Conservation (phyloP, 2,329 filamentous ascomycete species). For the Amauroascus verrucosus region DNA sequence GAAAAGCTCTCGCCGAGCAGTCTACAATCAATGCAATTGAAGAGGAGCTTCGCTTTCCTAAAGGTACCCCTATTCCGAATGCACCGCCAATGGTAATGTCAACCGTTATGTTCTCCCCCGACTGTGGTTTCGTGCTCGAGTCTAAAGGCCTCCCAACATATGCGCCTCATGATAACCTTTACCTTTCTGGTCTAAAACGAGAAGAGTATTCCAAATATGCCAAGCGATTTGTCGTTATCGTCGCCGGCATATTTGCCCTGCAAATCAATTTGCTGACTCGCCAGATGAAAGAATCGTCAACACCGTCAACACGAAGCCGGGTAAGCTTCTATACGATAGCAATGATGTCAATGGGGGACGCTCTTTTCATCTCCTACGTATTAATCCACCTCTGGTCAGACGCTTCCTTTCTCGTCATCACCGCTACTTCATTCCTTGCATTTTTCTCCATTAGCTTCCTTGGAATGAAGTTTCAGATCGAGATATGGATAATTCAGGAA, state of each 20-base stretch:
- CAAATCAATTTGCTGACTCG: conserved; percentile 49
- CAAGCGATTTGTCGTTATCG: conserved; percentile 44
- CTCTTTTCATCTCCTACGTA: conserved; percentile 48
- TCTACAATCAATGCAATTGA: conserved; percentile 44
- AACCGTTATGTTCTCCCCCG: conserved; percentile 53
- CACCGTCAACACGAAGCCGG: conserved; percentile 53
- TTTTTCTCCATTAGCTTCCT: conserved; percentile 53
- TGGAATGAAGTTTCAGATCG: conserved; percentile 55
- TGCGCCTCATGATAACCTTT: conserved; percentile 41
- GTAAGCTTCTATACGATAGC: conserved; percentile 56
- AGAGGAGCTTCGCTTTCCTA: conserved; percentile 49
- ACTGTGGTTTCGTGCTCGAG: conserved; percentile 56
- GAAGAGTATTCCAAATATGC: conserved; percentile 46
- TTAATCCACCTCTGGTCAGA: conserved; percentile 47
- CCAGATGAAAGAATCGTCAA: conserved; percentile 55
- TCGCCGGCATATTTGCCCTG: conserved; percentile 40
- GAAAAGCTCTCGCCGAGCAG: conserved; percentile 24
- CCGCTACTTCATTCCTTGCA: conserved; percentile 48
- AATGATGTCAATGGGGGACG: conserved; percentile 52
- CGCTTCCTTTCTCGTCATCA: conserved; percentile 46
- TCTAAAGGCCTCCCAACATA: conserved; percentile 50
- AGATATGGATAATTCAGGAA: conserved; percentile 55
- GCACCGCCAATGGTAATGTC: conserved; percentile 48
- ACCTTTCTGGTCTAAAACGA: conserved; percentile 48
- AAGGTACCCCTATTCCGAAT: conserved; percentile 44